Percentiles rank a stretch among this genome's conserved stretches.
Conservation (phyloP, 1,139 yeast species). For the Zygosaccharomyces pseudobailii region DNA sequence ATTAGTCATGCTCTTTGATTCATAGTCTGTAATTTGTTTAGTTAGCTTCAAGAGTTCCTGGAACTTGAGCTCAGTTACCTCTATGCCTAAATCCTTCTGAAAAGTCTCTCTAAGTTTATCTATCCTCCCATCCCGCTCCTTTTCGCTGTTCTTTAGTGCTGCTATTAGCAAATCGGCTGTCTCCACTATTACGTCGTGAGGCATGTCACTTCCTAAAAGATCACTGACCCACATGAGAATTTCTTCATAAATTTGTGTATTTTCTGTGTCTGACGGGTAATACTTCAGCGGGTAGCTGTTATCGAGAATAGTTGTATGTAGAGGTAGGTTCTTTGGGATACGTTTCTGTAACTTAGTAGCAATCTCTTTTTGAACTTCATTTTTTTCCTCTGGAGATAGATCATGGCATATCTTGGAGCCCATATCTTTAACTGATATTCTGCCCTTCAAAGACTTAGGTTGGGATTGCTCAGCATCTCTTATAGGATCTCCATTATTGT, state of each 20-base stretch:
- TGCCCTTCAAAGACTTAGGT: constrained; percentile 70
- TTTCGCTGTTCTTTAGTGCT: constrained; percentile 43
- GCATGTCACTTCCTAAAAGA: constrained; percentile 49
- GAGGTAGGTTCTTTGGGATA: constrained; percentile 9
- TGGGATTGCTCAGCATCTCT: constrained; percentile 50
- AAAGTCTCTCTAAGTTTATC: constrained; percentile 37
- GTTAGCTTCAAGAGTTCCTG: constrained; percentile 50
- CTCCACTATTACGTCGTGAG: constrained; percentile 49
- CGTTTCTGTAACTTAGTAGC: constrained; percentile 14
- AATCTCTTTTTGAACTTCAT: constrained; percentile 24
- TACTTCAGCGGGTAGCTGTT: constrained; percentile 40
- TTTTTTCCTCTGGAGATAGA: constrained; percentile 18
- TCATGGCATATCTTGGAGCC: constrained; percentile 46
- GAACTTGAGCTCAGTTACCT: constrained; percentile 46
- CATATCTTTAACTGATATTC: constrained; percentile 60
- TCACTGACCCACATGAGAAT: constrained; percentile 47
- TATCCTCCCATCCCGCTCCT: constrained; percentile 38
- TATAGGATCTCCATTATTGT: constrained; percentile 36
- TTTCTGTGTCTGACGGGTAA: constrained; percentile 47
- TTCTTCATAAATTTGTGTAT: constrained; percentile 42
- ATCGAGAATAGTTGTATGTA: constrained; percentile 26
- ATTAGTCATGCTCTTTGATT: constrained; percentile 25
- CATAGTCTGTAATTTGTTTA: constrained; percentile 50
- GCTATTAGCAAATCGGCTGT: constrained; percentile 66
- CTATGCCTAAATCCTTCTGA: constrained; percentile 46